Percentiles rank a stretch among this genome's conserved stretches.
Conservation (phyloP, 805 yeast species). For the Lipomyces japonicus region DNA sequence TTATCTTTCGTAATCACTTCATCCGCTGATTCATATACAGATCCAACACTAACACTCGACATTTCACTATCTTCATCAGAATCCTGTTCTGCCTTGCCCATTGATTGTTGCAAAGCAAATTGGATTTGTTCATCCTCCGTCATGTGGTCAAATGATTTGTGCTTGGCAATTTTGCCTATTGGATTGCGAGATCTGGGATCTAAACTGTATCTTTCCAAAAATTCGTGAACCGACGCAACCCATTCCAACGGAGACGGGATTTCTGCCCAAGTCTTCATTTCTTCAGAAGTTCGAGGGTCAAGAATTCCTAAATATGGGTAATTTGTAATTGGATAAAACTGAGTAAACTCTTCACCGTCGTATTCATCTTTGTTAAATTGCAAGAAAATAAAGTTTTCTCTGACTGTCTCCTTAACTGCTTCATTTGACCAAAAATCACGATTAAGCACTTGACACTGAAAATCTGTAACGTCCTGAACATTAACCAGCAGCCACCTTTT, state of each 20-base stretch:
- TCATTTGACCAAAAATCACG: conserved; percentile 87
- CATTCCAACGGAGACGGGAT: conserved; percentile 33
- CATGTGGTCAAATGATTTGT: conserved; percentile 57
- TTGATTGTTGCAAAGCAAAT: conserved; percentile 65
- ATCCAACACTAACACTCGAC: conserved; percentile 34
- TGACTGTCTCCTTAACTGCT: conserved; percentile 60
- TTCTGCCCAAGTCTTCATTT: conserved; percentile 68
- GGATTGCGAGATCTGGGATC: conserved; percentile 66
- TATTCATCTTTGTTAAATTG: conserved; percentile 80
- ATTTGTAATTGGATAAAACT: conserved; percentile 62
- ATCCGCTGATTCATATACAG: conserved; percentile 20
- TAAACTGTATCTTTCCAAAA: conserved; percentile 61
- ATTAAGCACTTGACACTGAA: conserved; percentile 83
- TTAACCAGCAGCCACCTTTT: conserved; percentile 83
- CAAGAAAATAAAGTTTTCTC: conserved; percentile 69
- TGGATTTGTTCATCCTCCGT: conserved; percentile 83
- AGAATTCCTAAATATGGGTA: conserved; percentile 88
- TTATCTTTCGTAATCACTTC: conserved; percentile 13
- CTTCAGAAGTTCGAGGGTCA: conserved; percentile 95
- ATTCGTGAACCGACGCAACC: conserved; percentile 49
- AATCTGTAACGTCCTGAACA: conserved; percentile 80
- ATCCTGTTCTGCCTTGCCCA: conserved; percentile 38
- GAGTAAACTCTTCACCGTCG: conserved; percentile 65
- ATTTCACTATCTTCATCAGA: conserved; percentile 36
- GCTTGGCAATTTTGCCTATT: conserved; percentile 41